Percentiles rank a stretch among this genome's conserved stretches.
These are phyloP conservation scores for Eucalyptus tenuipes DNA, from an alignment of 345 rosid genomes.

Conservation along the genomic window DNA sequence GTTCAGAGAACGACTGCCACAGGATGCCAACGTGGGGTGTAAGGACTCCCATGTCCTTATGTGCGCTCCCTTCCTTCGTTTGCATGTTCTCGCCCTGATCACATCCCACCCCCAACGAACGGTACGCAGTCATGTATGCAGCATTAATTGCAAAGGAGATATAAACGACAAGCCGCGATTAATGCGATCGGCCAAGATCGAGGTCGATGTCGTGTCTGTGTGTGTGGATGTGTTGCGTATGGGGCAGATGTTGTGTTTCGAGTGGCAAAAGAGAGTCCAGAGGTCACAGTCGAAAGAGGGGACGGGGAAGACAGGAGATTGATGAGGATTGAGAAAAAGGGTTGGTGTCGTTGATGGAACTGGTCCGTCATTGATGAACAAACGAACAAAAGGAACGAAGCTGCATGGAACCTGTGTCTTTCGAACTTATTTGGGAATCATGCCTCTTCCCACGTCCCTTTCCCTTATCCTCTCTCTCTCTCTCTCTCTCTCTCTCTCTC, in stretches of 20 bases:
- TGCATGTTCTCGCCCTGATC: neutral
- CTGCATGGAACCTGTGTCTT: constrained; percentile 32
- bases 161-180: neutral
- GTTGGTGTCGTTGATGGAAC: neutral
- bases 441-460: neutral
- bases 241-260: neutral
- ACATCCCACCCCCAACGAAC: neutral
- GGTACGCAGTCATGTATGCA: neutral
- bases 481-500: neutral
- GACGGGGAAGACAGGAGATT: neutral
- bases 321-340: neutral
- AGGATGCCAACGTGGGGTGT: neutral
- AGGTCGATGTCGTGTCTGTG: neutral
- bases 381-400: constrained; percentile 21
- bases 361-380: neutral
- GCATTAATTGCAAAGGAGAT: neutral
- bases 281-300: neutral
- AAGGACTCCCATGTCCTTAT: neutral
- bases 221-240: neutral
- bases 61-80: neutral
- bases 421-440: neutral
- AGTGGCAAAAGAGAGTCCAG: neutral
- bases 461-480: too few relatives aligned
- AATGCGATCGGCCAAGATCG: neutral
- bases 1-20: neutral